Evolutionary conservation across 768 basidiomycete species (phyloP), one percentile per base, ranked within the genome.

Genomic region (Lentinula sp.): DNA sequence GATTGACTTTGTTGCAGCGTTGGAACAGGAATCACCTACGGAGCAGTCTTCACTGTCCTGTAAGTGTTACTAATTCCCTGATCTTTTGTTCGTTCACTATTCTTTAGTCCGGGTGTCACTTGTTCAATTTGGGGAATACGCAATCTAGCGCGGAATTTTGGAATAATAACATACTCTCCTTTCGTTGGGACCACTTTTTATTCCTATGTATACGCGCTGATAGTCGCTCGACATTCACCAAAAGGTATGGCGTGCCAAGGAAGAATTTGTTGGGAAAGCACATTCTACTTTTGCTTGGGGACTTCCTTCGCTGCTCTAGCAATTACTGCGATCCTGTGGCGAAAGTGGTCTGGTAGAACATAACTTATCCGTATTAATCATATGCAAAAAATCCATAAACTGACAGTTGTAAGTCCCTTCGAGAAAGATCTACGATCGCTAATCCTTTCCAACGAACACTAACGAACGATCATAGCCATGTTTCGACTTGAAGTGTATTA

Each of bases 71-170:
- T 48, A 48, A 20, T 50, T 32, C 28, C 54, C 35, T 1, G 58
- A 45, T 59, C 10, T 12, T 37, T 35, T 42, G 18, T 50, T 54
- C 49, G 15, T 23, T 36, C n/a, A 60, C 42, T 60, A 49, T 58
- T 54, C 20, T 48, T 7, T 64, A 90, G 87, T 12, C 90, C 91
- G 2, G 85, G 88, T 57, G 79, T 93, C 33, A 73, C 91, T 4
- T 83, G 86, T 2, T 78, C 86, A 1, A 77, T 88, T 23, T 93
- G 90, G 88, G 91, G 91, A 12, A 69, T 79, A 32, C 67, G 77
- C n/a, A 81, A 90, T 63, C 74, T 86, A 4, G 91, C 85, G 8
- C 83, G 91, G 60, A 93, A 93, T 70, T 93, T 84, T 62, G 90
- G 90, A 28, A 71, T 90, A 41, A 67, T 91, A 60, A 84, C 87